Evolutionary conservation across 73 alveolate species (phyloP).

Genomic region (Durusdinium trenchii): DNA sequence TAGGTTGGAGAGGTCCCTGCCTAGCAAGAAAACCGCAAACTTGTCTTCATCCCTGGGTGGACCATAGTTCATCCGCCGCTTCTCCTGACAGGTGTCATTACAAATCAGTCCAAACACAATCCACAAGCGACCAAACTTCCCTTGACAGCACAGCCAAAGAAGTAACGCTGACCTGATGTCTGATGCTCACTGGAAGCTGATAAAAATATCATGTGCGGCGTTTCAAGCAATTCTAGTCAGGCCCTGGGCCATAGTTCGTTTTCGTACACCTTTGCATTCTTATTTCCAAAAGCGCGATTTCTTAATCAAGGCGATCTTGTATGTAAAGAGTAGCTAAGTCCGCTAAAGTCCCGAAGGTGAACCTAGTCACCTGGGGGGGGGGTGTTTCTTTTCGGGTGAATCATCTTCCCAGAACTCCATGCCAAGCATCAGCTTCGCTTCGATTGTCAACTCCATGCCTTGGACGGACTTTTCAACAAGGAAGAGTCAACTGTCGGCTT

Average conservation of each 20-base stretch:
- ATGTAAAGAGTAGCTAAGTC: too few species aligned
- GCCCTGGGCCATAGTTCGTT: background rate
- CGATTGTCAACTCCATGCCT: constrained; percentile 92
- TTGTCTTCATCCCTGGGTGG: constrained; percentile 28
- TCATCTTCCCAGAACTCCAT: too few species aligned
- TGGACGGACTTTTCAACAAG: background rate
- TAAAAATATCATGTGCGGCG: background rate
- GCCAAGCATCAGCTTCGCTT: constrained; percentile 60
- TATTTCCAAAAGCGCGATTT: too few species aligned
- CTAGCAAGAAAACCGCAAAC: constrained; percentile 50
- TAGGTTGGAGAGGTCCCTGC: background rate
- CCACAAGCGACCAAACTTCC: background rate
- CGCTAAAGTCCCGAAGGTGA: too few species aligned
- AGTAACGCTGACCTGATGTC: background rate
- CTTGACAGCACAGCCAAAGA: background rate
- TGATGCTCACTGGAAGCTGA: background rate
- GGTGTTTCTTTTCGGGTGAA: too few species aligned
- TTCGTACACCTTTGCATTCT: background rate
- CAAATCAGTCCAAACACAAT: background rate
- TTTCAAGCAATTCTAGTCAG: too few species aligned
- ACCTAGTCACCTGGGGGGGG: too few species aligned
- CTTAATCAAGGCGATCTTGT: too few species aligned
- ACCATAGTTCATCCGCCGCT: constrained; percentile 33
- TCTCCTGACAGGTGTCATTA: background rate
- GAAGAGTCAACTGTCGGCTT: background rate